Evolutionary conservation across 257 asterid species (phyloP), one percentile per base, ranked within the genome.

Genomic region (Ilex asprella): DNA sequence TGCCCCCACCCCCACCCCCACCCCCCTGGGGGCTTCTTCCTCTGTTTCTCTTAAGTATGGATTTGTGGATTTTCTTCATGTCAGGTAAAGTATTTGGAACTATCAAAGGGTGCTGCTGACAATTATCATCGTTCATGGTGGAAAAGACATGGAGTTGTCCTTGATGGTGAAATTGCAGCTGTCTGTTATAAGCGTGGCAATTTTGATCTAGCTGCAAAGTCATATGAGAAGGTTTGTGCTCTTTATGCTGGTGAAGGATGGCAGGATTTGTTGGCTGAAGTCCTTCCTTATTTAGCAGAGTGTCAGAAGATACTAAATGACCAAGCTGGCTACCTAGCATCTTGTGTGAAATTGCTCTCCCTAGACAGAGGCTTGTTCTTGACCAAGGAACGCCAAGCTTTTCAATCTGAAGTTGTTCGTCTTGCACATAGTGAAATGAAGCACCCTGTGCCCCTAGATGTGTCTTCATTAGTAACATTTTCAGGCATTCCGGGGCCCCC

Each of bases 101-200:
- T 93, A 64, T 79, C 96, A 64, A 89, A 93, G 83, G 96, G 99
- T 68, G 99, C 97, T 72, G 99, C 99, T 71, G 79, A 89, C 69
- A 87, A 85, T 72, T 93, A 93, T 75, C 99, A 93, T 66, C 84
- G 70, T 35, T 93, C 99, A 11, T 93, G 97, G 99, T 93, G 99
- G 99, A 93, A 93, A 89, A 89, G 97, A 70, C 99, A 93, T 69
- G 99, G 99, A 60, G 99, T 93, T 66, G 91, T 93, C 71, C 97
- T 93, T 73, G 99, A 93, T 69, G 99, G 99, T 56, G 99, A 93
- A 82, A 87, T 93, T 72, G 99, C 99, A 64, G 91, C 95, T 50
- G 82, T 87, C 67, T 87, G 84, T 75, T 95, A 78, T 72, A 93
- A 93, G 80, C 91, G 79, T 21, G 82, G 77, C 72, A 89, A 84